phyloP scores from a whole-genome alignment of 805 yeast species.

The Lachancea mirantina region DNA sequence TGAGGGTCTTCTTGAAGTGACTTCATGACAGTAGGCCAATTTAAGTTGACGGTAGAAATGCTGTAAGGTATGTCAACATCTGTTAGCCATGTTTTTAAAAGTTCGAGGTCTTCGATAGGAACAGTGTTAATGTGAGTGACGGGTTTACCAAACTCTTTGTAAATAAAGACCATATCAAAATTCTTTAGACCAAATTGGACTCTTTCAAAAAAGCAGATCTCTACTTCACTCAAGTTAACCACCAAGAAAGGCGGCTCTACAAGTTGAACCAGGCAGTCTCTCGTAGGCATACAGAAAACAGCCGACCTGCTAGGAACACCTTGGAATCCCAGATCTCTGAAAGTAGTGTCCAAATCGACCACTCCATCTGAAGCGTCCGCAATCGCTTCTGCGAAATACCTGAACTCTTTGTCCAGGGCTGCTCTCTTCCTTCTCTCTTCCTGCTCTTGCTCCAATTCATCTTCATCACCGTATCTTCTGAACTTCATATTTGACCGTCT shows the following conservation, averaged over 20 bases:
- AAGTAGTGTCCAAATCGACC: constrained; percentile 86
- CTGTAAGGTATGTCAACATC: constrained; percentile 93
- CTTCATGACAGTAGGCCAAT: constrained; percentile 94
- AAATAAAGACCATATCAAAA: constrained; percentile 94
- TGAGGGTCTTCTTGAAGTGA: constrained; percentile 88
- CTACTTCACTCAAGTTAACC: constrained; percentile 84
- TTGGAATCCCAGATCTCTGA: constrained; percentile 91
- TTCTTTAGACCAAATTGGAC: constrained; percentile 95
- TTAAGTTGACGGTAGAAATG: constrained; percentile 92
- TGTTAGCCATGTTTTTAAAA: constrained; percentile 93
- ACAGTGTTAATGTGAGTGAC: constrained; percentile 91
- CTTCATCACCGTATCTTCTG: constrained; percentile 93
- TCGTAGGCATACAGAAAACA: constrained; percentile 91
- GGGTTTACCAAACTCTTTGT: constrained; percentile 80
- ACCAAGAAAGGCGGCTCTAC: constrained; percentile 94
- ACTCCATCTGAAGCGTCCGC: constrained; percentile 81
- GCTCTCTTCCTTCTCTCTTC: constrained; percentile 93
- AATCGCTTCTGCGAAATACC: constrained; percentile 79
- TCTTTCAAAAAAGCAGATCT: constrained; percentile 91
- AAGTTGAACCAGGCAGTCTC: constrained; percentile 91
- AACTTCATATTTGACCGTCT: constrained; percentile 64
- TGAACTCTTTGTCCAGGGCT: constrained; percentile 85
- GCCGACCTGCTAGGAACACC: constrained; percentile 97
- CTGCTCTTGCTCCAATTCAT: constrained; percentile 96
- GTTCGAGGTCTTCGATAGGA: constrained; percentile 87